Base-by-base conservation (phyloP, 2,329 filamentous ascomycete species). In the Monilinia aucupariae region DNA sequence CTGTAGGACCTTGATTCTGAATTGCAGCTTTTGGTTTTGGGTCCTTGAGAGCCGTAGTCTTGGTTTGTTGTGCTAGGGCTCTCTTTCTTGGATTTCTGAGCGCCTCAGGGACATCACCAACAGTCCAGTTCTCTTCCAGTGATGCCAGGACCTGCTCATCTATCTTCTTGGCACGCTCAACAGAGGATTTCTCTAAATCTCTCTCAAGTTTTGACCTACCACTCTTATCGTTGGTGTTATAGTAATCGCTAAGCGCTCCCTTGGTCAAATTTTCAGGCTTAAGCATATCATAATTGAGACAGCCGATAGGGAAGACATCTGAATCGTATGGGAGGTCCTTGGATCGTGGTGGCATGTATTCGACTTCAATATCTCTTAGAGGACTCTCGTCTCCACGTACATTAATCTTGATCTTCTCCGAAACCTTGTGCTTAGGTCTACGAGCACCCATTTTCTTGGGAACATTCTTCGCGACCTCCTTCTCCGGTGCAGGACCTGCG, bases 271-370 rank as follows among this genome's bases (percentile, higher is more conserved):
- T 87, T 68, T 82, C 79, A 0, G 78, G 79, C 72, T 84, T 85
- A 25, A 88, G 74, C 0, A 79, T 80, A 10, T 85, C 79, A 56
- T 86, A 82, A 0, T 80, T 85, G 45, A 87, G 74, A 52, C 78
- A 79, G 1, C 78, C 80, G 52, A 80, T 76, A 5, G 86, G 85
- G 65, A 89, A 85, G 64, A 89, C 81, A 61, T 91, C 87, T 25
- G 87, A 89, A 69, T 88, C 80, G 71, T 90, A 90, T 0, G 84
- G 83, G 13, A 85, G 77, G n/a, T 85, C 81, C 68, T 82, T 82
- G 1, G 86, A 82, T 65, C 81, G 87, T 0, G 91, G 91, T 7
- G 93, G 91, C 74, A 91, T 92, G 74, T 96, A 96, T 79, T 97
- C 94, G 65, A 93, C 85, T 61, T 97, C 92, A 13, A 39, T 15